A percentile compares a stretch with the other conserved stretches of the same genome.
phyloP scores from a whole-genome alignment of 768 basidiomycete species.

The Leccinum fibrillosum region DNA sequence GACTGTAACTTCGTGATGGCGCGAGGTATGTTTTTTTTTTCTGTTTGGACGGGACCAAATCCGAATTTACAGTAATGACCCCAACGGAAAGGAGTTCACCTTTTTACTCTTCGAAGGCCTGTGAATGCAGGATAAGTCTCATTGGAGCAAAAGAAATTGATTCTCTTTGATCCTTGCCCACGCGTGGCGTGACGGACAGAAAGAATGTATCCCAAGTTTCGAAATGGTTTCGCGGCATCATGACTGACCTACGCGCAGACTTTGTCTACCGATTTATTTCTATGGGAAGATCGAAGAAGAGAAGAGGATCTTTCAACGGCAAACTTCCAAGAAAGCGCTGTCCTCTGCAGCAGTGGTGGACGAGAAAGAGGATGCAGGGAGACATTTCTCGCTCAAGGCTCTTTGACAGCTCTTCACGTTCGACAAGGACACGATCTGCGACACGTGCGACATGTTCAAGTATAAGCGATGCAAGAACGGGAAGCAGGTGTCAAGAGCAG shows the following conservation, averaged over 20 bases:
- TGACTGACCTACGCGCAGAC: constrained; percentile 42
- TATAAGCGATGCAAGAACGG: constrained; percentile 89
- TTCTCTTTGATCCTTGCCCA: constrained; percentile 97
- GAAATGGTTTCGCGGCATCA: not conserved
- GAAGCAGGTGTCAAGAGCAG: constrained; percentile 73
- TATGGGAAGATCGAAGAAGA: constrained; percentile 90
- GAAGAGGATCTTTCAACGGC: constrained; percentile 91
- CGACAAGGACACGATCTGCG: constrained; percentile 71
- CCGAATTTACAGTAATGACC: constrained; percentile 79
- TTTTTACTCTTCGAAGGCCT: constrained; percentile 95
- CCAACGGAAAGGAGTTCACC: constrained; percentile 88
- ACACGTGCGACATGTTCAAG: constrained; percentile 66
- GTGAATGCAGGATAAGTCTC: constrained; percentile 94
- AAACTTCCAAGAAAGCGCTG: constrained; percentile 92
- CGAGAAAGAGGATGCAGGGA: constrained; percentile 91
- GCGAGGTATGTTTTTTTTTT: constrained; percentile 84
- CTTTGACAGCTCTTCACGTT: constrained; percentile 90
- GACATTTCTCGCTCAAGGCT: constrained; percentile 89
- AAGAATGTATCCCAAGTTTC: constrained; percentile 74
- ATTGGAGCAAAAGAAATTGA: constrained; percentile 85
- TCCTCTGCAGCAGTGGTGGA: constrained; percentile 94
- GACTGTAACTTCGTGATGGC: not conserved
- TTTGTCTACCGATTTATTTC: constrained; percentile 99
- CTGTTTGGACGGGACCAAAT: constrained; percentile 80
- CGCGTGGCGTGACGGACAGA: constrained; percentile 99